Conservation (phyloP, 306 rosid species). For the Begonia fuchsioides region DNA sequence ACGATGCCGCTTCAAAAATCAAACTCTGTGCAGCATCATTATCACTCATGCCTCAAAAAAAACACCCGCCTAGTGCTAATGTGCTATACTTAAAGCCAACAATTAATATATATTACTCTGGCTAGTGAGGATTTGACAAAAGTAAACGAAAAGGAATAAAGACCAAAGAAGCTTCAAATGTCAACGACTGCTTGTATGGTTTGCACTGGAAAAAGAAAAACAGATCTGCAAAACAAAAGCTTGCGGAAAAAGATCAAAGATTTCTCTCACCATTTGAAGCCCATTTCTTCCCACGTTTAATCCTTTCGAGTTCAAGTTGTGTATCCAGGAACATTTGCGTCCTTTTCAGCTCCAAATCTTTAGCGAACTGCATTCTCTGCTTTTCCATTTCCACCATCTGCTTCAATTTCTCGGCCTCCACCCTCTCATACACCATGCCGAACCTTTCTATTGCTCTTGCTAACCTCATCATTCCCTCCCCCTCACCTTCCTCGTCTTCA, state of each 20-base stretch:
- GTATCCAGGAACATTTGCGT: slow-evolving; percentile 94
- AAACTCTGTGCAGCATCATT: too few relatives aligned
- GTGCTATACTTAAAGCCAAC: not conserved
- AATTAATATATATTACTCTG: too few relatives aligned
- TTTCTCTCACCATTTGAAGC: slow-evolving; percentile 55
- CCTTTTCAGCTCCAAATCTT: slow-evolving; percentile 83
- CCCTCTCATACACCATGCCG: slow-evolving; percentile 73
- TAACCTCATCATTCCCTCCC: slow-evolving; percentile 68
- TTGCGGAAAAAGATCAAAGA: not conserved
- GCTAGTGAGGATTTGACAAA: too few relatives aligned
- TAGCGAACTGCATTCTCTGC: slow-evolving; percentile 87
- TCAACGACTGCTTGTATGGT: too few relatives aligned
- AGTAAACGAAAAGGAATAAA: too few relatives aligned
- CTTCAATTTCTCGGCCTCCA: slow-evolving; percentile 75
- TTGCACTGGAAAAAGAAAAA: too few relatives aligned
- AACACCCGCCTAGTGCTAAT: not conserved
- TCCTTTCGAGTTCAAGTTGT: slow-evolving; percentile 87
- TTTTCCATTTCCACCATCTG: slow-evolving; percentile 94
- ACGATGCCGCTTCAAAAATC: too few relatives aligned
- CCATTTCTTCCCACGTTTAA: slow-evolving; percentile 81
- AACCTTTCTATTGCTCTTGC: slow-evolving; percentile 81
- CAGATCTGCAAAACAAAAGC: not conserved
- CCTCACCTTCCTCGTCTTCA: slow-evolving; percentile 45
- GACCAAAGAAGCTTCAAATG: not conserved
- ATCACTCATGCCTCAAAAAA: not conserved